Evolutionary conservation across 1,284 basidiomycete genomes (phyloP), one percentile per base, ranked within the genome.

Genomic region (Pascua sp.): DNA sequence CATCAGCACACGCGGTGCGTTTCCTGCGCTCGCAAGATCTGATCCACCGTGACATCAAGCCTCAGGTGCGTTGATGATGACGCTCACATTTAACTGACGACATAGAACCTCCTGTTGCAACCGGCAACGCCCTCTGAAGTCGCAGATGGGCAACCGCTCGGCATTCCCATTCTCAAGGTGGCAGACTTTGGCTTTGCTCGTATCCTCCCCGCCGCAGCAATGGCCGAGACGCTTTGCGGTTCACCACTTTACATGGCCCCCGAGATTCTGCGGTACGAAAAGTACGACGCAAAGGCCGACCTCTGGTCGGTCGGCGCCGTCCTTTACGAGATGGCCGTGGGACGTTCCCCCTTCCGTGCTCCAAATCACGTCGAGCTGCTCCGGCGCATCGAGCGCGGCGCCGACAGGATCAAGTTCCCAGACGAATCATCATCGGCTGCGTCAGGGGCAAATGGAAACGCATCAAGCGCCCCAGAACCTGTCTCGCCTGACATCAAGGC

Each of bases 221-320:
- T 98, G 83, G 96, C 95, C 10, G 95, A 98, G 77, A 99, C 95
- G 2, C 81, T 99, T 0, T 99, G 95, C 72, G 95, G 96, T 9
- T 97, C 93, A 17, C 95, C 96, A 47, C 79, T 99, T 38, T 99
- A 99, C 79, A 99, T 98, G 95, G 95, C 96, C 0, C 95, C 95
- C 0, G 95, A 99, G 78, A 98, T 99, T 63, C 80, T 99, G 16
- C 85, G 91, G 17, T 97, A 97, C 75, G 90, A 98, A 78, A 96
- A 95, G 77, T 98, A 99, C 76, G 93, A 97, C 73, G 93, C 93
- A 24, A 97, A 94, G 73, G 95, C 91, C 1, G 95, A 99, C 72
- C 81, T 99, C 1, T 99, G 95, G 95, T 95, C 91, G 8, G 91
- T 98, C 38, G 96, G 95, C 8, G 93, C 96, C 0, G 95, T 99